These are phyloP conservation scores for Colletotrichum abscissum DNA, from an alignment of 2,329 filamentous ascomycete species.

Conservation along the genomic window DNA sequence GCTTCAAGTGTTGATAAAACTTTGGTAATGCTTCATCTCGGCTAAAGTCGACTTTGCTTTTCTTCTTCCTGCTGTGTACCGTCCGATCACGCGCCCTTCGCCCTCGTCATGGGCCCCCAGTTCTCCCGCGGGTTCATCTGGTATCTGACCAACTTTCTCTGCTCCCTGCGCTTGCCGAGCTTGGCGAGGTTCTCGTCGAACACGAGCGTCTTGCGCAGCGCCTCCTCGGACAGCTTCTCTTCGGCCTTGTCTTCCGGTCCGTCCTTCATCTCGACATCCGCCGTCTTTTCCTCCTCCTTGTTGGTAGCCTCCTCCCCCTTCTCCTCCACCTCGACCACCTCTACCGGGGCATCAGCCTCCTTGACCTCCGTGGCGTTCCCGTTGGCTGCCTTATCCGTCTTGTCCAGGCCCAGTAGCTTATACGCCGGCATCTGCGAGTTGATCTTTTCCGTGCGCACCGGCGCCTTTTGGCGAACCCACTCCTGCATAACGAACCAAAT, in stretches of 20 bases:
- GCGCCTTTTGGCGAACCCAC: slow-evolving; percentile 85
- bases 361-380: slow-evolving; percentile 30
- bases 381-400: slow-evolving; percentile 45
- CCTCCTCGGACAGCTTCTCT: slow-evolving; percentile 40
- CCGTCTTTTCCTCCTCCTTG: slow-evolving; percentile 42
- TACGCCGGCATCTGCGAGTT: slow-evolving; percentile 78
- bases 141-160: slow-evolving; percentile 82
- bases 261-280: slow-evolving; percentile 50
- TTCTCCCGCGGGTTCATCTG: slow-evolving; percentile 91
- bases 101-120: slow-evolving; percentile 86
- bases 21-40: slow-evolving; percentile 3
- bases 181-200: slow-evolving; percentile 85
- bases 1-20: slow-evolving; percentile 2
- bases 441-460: slow-evolving; percentile 79
- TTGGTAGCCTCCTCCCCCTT: slow-evolving; percentile 37
- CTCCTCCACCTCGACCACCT: slow-evolving; percentile 44
- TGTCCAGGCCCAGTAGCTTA: slow-evolving; percentile 68
- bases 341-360: slow-evolving; percentile 41
- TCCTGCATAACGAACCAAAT: slow-evolving; percentile 95
- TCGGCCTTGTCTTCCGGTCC: slow-evolving; percentile 38
- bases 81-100: slow-evolving; percentile 67
- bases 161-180: slow-evolving; percentile 76
- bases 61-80: too few species aligned
- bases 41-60: slow-evolving; percentile 2
- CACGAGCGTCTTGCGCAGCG: slow-evolving; percentile 67